Conservation (phyloP, 23 red algal genomes). For the Gracilariopsis chorda region DNA sequence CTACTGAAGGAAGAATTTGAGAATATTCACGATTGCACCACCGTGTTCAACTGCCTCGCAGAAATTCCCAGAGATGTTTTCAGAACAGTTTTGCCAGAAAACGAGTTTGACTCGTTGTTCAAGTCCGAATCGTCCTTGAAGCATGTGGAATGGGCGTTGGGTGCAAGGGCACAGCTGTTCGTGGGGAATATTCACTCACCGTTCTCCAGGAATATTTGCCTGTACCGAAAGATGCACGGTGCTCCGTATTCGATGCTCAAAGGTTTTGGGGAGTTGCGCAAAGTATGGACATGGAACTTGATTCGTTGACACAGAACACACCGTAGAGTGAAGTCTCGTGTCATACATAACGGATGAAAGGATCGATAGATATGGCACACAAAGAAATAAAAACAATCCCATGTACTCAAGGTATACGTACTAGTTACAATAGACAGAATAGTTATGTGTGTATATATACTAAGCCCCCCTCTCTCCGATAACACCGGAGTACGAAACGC, state of each 20-base stretch:
- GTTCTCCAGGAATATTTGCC: conserved; percentile 61
- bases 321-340: too few relatives aligned
- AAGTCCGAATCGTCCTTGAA: neutral
- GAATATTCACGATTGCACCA: conserved; percentile 28
- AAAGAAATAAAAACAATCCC: neutral
- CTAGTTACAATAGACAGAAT: neutral
- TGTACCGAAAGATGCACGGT: conserved; percentile 61
- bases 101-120: conserved; percentile 18
- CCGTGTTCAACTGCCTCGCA: conserved; percentile 6
- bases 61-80: neutral
- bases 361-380: too few relatives aligned
- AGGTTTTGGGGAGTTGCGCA: conserved; percentile 62
- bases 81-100: neutral
- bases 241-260: conserved; percentile 28
- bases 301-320: too few relatives aligned
- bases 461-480: too few relatives aligned
- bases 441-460: neutral
- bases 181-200: conserved; percentile 65
- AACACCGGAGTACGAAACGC: too few relatives aligned
- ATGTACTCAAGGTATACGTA: neutral
- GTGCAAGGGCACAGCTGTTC: conserved; percentile 46
- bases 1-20: conserved; percentile 44
- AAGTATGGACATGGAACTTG: conserved; percentile 46
- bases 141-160: conserved; percentile 15
- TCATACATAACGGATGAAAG: too few relatives aligned